Conservation (phyloP, 352 stramenopile species). For the Bremia lactucae region DNA sequence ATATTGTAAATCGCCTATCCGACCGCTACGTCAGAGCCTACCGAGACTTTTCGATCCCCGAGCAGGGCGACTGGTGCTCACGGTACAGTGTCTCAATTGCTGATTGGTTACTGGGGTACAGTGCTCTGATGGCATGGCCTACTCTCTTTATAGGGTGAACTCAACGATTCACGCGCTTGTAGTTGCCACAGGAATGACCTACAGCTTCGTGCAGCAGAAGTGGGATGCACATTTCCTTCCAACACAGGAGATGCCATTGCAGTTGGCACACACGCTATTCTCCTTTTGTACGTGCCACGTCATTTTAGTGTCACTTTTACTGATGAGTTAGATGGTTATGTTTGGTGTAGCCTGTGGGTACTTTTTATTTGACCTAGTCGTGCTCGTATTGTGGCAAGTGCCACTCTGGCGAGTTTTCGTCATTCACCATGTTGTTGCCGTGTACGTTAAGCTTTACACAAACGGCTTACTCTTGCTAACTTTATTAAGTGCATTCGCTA, state of each 20-base stretch:
- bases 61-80: constrained; percentile 76
- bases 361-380: constrained; percentile 74
- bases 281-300: constrained; percentile 51
- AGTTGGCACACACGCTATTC: constrained; percentile 50
- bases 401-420: constrained; percentile 71
- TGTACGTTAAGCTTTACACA: constrained; percentile 32
- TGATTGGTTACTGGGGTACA: background rate
- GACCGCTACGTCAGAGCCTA: constrained; percentile 47
- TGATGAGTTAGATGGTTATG: background rate
- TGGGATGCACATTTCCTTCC: constrained; percentile 61
- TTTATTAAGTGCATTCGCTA: constrained; percentile 8
- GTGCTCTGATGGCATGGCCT: background rate
- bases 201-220: constrained; percentile 42
- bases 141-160: constrained; percentile 40
- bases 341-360: constrained; percentile 54
- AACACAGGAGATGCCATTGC: constrained; percentile 30
- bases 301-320: background rate
- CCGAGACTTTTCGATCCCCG: constrained; percentile 49
- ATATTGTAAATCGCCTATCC: constrained; percentile 37
- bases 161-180: constrained; percentile 67
- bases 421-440: constrained; percentile 67
- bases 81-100: constrained; percentile 22
- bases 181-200: constrained; percentile 54
- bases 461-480: background rate
- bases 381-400: constrained; percentile 60